Conservation (phyloP, 257 asterid species). For the Solanum chilense region DNA sequence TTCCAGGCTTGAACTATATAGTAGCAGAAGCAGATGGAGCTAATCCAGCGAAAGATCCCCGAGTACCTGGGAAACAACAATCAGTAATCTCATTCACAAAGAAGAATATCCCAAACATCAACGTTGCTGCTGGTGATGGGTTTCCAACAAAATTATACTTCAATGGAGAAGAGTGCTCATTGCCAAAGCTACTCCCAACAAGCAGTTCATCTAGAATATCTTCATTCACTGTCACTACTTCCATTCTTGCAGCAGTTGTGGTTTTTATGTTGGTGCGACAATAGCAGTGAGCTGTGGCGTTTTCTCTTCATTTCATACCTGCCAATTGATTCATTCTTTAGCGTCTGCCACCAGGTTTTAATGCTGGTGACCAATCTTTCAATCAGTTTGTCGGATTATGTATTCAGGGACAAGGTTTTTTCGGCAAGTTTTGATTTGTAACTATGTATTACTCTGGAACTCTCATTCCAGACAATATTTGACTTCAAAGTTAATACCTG, state of each 20-base stretch:
- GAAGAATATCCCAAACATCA: constrained; percentile 51
- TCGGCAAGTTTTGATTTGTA: background rate
- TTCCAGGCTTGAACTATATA: constrained; percentile 57
- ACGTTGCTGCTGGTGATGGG: constrained; percentile 69
- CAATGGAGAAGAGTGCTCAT: constrained; percentile 89
- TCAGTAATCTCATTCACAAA: constrained; percentile 84
- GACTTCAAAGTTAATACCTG: background rate
- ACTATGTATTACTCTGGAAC: background rate
- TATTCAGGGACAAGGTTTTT: background rate
- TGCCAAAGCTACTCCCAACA: constrained; percentile 50
- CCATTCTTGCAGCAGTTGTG: constrained; percentile 5
- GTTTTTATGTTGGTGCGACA: constrained; percentile 30
- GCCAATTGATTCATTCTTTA: constrained; percentile 63
- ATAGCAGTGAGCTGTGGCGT: constrained; percentile 7
- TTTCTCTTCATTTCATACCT: background rate
- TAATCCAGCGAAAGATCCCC: constrained; percentile 35
- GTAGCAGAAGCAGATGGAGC: constrained; percentile 61
- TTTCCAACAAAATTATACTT: constrained; percentile 80
- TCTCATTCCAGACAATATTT: background rate
- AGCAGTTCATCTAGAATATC: constrained; percentile 28
- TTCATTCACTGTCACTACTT: constrained; percentile 5
- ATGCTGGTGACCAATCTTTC: too few species aligned
- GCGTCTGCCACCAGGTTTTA: constrained; percentile 3
- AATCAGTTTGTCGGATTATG: background rate
- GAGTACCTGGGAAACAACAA: constrained; percentile 89